phyloP scores from a whole-genome alignment of 176 grass and related monocot genomes.

The Rhynchospora pubera region DNA sequence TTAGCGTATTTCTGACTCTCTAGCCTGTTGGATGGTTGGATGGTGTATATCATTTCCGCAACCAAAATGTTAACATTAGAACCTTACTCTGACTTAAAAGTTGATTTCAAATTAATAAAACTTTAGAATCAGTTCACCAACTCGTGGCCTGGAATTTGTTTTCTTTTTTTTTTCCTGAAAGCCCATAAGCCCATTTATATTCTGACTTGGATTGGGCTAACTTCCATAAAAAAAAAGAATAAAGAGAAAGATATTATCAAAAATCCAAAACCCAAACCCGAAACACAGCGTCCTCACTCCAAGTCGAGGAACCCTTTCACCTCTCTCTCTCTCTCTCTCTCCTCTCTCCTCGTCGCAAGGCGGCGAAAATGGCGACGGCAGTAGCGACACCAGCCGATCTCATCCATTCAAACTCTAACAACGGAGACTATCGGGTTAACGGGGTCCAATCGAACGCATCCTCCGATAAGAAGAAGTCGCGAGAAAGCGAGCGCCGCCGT shows the following conservation, averaged over 20 bases:
- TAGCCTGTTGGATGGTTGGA: no score
- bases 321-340: not conserved
- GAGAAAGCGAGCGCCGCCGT: slow-evolving; percentile 41
- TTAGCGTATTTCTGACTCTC: no score
- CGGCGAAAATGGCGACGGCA: slow-evolving; percentile 40
- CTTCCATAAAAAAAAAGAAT: not conserved
- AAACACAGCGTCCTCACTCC: not conserved
- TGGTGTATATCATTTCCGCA: no score
- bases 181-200: not conserved
- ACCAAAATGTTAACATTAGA: no score
- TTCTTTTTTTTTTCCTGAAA: not conserved
- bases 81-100: no score
- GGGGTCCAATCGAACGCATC: not conserved
- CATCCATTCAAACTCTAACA: slow-evolving; percentile 11
- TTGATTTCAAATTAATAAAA: no score
- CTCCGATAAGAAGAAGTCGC: slow-evolving; percentile 28
- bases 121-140: no score
- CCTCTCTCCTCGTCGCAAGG: not conserved
- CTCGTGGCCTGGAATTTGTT: no score
- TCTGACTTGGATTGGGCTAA: not conserved
- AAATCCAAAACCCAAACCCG: slow-evolving; percentile 5
- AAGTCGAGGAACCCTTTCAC: not conserved
- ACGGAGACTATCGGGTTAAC: not conserved
- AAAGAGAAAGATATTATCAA: not conserved
- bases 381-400: slow-evolving; percentile 24